These are phyloP conservation scores for Zygosaccharomyces bisporus DNA, from an alignment of 805 yeast species.

Conservation along the genomic window DNA sequence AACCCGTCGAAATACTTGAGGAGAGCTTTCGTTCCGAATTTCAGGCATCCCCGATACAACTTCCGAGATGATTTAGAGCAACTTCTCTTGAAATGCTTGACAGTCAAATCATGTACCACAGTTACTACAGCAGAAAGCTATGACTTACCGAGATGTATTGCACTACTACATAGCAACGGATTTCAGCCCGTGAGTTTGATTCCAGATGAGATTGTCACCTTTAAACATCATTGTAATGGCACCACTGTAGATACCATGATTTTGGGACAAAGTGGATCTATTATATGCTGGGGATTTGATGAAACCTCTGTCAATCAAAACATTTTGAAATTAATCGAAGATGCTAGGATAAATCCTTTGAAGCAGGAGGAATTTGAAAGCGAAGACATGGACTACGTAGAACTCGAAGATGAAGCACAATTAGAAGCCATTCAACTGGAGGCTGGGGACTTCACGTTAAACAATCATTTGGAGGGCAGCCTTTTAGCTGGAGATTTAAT, in stretches of 20 bases:
- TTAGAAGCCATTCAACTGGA: constrained; percentile 12
- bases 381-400: constrained; percentile 83
- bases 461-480: constrained; percentile 32
- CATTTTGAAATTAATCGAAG: constrained; percentile 50
- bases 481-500: constrained; percentile 67
- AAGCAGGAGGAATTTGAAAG: constrained; percentile 53
- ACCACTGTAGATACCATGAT: constrained; percentile 55
- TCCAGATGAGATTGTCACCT: constrained; percentile 65
- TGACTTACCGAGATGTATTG: constrained; percentile 47
- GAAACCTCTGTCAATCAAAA: constrained; percentile 49
- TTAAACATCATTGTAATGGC: constrained; percentile 40
- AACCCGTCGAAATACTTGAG: constrained; percentile 20
- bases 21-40: constrained; percentile 20
- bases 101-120: constrained; percentile 53
- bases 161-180: constrained; percentile 30
- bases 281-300: constrained; percentile 77
- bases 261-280: constrained; percentile 64
- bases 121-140: constrained; percentile 71
- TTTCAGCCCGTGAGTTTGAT: constrained; percentile 45
- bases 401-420: constrained; percentile 28
- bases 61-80: constrained; percentile 12
- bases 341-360: constrained; percentile 44
- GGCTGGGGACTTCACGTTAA: not conserved
- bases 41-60: constrained; percentile 4
- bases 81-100: constrained; percentile 8